Conservation (phyloP, 352 stramenopile species). For the Blastocystis sp. region DNA sequence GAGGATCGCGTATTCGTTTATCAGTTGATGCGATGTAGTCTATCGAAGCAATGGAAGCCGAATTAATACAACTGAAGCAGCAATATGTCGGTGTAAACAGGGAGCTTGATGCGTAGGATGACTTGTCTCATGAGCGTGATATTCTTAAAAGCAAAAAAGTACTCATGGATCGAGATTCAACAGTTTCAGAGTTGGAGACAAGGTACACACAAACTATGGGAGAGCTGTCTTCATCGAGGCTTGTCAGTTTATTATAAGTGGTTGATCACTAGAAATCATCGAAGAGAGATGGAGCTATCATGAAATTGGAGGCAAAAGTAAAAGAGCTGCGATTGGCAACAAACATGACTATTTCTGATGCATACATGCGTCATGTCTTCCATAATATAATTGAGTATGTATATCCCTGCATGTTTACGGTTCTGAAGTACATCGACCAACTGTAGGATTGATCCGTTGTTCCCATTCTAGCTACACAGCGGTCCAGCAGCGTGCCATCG, state of each 20-base stretch:
- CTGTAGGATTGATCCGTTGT: neutral
- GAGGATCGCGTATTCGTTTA: neutral
- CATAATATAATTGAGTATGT: neutral
- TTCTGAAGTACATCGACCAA: neutral
- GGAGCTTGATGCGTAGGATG: neutral
- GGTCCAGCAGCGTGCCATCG: neutral
- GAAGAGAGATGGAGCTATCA: too few species aligned
- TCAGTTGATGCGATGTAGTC: neutral
- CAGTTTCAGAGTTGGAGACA: too few species aligned
- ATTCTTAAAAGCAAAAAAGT: too few species aligned
- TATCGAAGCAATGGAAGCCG: neutral
- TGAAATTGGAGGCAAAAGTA: too few species aligned
- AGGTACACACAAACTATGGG: too few species aligned
- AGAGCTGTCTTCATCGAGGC: too few species aligned
- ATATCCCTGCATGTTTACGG: neutral
- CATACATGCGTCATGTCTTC: neutral
- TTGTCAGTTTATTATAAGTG: too few species aligned
- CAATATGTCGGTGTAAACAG: neutral
- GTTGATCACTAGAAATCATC: too few species aligned
- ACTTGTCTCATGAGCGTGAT: neutral
- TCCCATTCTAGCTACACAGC: neutral
- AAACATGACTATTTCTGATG: neutral
- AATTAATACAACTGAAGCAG: neutral
- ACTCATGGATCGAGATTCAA: too few species aligned
- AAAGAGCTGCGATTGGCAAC: neutral